phyloP scores from a whole-genome alignment of 192 early-diverging fungal species.

The Mortierella alpina region DNA sequence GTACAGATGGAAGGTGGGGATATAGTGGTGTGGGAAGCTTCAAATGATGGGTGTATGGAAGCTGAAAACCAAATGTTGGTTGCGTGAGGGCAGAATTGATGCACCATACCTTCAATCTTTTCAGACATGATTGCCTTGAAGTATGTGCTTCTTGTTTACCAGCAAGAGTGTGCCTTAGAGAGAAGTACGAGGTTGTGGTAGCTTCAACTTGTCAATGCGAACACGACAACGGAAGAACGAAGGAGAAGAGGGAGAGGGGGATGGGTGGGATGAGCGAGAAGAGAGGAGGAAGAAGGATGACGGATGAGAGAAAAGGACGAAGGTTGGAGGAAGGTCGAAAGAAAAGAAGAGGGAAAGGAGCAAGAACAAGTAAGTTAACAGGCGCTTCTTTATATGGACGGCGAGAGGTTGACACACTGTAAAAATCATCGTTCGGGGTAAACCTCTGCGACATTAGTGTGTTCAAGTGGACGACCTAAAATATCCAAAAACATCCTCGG shows the following conservation, averaged over 20 bases:
- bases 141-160: not conserved
- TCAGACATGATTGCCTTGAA: constrained; percentile 21
- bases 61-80: not conserved
- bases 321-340: not conserved
- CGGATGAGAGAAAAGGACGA: not conserved
- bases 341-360: not conserved
- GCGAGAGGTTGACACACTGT: too few relatives aligned
- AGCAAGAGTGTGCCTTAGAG: not conserved
- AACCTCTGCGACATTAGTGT: too few relatives aligned
- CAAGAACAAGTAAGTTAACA: too few relatives aligned
- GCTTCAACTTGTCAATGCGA: constrained; percentile 11
- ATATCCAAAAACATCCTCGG: too few relatives aligned
- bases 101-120: constrained; percentile 42
- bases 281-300: not conserved
- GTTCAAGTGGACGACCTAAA: too few relatives aligned
- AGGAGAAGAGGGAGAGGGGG: constrained; percentile 4
- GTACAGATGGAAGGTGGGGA: not conserved
- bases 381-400: too few relatives aligned
- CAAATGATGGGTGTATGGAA: not conserved
- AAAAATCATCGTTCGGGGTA: too few relatives aligned
- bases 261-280: not conserved
- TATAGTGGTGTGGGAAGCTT: not conserved
- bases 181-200: not conserved
- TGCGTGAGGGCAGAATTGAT: not conserved
- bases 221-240: not conserved